These are phyloP conservation scores for Pyrenophora seminiperda DNA, from an alignment of 2,329 filamentous ascomycete genomes.

Conservation along the genomic window DNA sequence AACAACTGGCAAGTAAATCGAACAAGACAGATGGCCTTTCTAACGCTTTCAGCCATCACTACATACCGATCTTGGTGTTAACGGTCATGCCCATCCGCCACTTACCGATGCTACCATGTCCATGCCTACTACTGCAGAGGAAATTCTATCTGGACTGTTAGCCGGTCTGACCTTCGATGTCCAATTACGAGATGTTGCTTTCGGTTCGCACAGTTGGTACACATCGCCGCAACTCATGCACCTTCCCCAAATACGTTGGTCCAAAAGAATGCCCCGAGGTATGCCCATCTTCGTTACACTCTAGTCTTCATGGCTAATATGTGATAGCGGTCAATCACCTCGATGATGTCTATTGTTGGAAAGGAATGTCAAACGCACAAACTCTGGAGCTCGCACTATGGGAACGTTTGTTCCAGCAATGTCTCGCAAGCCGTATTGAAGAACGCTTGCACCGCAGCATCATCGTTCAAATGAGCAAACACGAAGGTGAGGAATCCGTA, in stretches of 20 bases:
- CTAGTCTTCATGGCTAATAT: slow-evolving; percentile 2
- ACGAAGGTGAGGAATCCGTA: neutral
- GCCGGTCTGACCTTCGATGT: slow-evolving; percentile 20
- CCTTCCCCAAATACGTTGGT: slow-evolving; percentile 34
- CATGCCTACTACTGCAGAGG: neutral
- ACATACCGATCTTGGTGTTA: neutral
- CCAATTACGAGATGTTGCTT: slow-evolving; percentile 22
- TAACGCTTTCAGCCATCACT: slow-evolving; percentile 9
- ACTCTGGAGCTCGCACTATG: slow-evolving; percentile 40
- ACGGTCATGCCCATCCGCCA: slow-evolving; percentile 27
- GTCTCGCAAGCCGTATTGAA: slow-evolving; percentile 27
- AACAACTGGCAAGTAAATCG: slow-evolving; percentile 3
- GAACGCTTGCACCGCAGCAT: slow-evolving; percentile 20
- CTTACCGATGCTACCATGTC: neutral
- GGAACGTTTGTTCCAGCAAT: slow-evolving; percentile 35
- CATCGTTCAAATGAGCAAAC: slow-evolving; percentile 9
- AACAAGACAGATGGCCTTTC: neutral
- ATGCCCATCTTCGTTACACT: neutral
- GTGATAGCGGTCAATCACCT: slow-evolving; percentile 32
- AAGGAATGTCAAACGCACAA: slow-evolving; percentile 34
- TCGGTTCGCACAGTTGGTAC: slow-evolving; percentile 7
- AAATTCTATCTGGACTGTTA: slow-evolving; percentile 14
- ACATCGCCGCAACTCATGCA: slow-evolving; percentile 21
- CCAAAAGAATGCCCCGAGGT: slow-evolving; percentile 17
- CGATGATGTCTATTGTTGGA: slow-evolving; percentile 47